phyloP scores from a whole-genome alignment of 78 protist species.

The Monosiga brevicollis region DNA sequence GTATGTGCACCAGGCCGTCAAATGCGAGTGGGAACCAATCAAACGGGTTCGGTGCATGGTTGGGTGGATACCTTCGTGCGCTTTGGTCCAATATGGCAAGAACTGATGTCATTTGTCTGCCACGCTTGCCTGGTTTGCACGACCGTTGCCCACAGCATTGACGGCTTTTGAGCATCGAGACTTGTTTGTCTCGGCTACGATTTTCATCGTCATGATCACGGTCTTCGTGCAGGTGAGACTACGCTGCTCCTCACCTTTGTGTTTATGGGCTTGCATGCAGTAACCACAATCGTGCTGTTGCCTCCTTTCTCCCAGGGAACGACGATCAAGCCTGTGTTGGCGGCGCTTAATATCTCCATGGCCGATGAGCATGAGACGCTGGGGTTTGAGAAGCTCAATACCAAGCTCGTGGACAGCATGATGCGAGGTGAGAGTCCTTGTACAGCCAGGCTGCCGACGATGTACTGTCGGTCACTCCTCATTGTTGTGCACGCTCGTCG shows the following conservation, averaged over 20 bases:
- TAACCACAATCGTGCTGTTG: no score
- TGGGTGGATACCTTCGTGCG: no score
- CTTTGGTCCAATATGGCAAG: no score
- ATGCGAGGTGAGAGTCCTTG: not conserved
- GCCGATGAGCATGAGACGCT: not conserved
- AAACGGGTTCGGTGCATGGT: no score
- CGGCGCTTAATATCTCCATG: constrained; percentile 1
- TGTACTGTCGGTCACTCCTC: not conserved
- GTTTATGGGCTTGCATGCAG: no score
- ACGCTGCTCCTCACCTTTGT: no score
- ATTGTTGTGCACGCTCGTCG: not conserved
- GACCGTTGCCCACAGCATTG: no score
- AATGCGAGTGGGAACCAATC: not conserved
- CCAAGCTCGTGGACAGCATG: not conserved
- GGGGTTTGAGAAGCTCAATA: not conserved
- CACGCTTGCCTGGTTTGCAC: no score
- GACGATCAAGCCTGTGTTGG: constrained; percentile 21
- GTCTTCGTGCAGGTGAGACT: not conserved
- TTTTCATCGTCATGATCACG: not conserved
- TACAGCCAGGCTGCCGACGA: not conserved
- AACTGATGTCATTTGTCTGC: no score
- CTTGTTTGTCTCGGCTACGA: not conserved
- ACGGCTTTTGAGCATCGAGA: not conserved
- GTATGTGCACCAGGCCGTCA: no score
- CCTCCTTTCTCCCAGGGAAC: constrained; percentile 24